These are phyloP conservation scores for Ceratobasidium sp. DNA, from an alignment of 1,284 basidiomycete genomes.

Conservation along the genomic window DNA sequence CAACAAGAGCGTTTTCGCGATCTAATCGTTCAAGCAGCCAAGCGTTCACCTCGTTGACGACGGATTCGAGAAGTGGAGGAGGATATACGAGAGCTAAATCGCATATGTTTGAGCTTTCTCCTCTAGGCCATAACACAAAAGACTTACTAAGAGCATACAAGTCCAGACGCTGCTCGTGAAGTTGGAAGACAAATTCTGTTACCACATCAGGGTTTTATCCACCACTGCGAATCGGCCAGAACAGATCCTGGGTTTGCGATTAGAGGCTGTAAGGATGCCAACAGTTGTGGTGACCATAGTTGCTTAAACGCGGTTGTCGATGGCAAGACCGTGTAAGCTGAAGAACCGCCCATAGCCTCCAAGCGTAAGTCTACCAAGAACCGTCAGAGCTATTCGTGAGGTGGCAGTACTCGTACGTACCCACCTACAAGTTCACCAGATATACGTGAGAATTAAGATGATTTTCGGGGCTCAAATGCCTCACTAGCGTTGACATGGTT, in stretches of 20 bases:
- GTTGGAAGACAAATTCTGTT: slow-evolving; percentile 39
- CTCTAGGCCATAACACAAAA: too few species aligned
- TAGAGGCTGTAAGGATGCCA: slow-evolving; percentile 36
- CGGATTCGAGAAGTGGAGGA: neutral
- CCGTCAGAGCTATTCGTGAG: neutral
- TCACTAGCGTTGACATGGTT: slow-evolving; percentile 21
- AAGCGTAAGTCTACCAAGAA: slow-evolving; percentile 21
- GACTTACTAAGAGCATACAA: neutral
- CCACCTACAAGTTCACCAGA: too few species aligned
- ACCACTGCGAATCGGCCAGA: slow-evolving; percentile 41
- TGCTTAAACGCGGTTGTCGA: slow-evolving; percentile 40
- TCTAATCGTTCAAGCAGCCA: slow-evolving; percentile 16
- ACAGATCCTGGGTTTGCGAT: slow-evolving; percentile 32
- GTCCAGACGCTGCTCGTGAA: slow-evolving; percentile 38
- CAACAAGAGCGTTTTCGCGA: neutral
- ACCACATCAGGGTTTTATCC: slow-evolving; percentile 43
- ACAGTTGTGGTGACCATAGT: slow-evolving; percentile 37
- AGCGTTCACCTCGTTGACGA: slow-evolving; percentile 19
- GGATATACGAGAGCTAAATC: slow-evolving; percentile 9
- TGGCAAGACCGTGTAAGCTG: slow-evolving; percentile 31
- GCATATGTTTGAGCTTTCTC: too few species aligned
- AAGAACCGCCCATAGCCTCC: slow-evolving; percentile 28
- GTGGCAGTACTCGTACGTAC: slow-evolving; percentile 23
- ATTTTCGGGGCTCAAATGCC: too few species aligned
- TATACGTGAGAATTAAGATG: too few species aligned